Percentiles rank a stretch among this genome's conserved stretches.
phyloP scores from a whole-genome alignment of 495 filamentous ascomycete genomes.

The Extremus antarcticus region DNA sequence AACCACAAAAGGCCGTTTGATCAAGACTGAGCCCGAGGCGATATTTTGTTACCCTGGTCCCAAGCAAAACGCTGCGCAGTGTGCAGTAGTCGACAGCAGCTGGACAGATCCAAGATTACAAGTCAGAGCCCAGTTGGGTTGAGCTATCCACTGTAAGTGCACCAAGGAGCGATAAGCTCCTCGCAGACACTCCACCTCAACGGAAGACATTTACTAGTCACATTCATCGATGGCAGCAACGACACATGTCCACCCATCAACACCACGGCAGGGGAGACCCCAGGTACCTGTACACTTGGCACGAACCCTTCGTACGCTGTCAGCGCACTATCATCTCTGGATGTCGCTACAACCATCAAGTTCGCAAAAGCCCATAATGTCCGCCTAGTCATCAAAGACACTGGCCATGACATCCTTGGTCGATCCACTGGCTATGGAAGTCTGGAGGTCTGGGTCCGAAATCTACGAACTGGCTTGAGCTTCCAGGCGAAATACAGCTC shows the following conservation, averaged over 20 bases:
- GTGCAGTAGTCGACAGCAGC: constrained; percentile 22
- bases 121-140: constrained; percentile 25
- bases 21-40: constrained; percentile 42
- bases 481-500: constrained; percentile 21
- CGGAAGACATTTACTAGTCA: too few species aligned
- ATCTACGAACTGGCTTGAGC: constrained; percentile 16
- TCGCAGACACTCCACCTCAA: background rate
- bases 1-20: constrained; percentile 40
- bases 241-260: constrained; percentile 28
- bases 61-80: constrained; percentile 21
- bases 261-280: constrained; percentile 23
- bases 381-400: constrained; percentile 8
- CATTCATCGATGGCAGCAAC: too few species aligned
- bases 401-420: constrained; percentile 7
- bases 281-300: constrained; percentile 14
- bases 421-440: constrained; percentile 31
- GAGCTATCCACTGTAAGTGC: constrained; percentile 22
- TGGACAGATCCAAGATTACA: constrained; percentile 28
- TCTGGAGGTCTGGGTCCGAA: constrained; percentile 33
- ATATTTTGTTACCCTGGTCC: constrained; percentile 43
- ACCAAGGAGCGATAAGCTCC: background rate
- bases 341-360: background rate
- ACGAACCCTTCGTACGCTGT: constrained; percentile 3
- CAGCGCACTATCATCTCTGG: background rate
- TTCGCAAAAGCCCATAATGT: constrained; percentile 7